Conservation (phyloP, 2,329 filamentous ascomycete genomes). For the Ophiobolus disseminans region DNA sequence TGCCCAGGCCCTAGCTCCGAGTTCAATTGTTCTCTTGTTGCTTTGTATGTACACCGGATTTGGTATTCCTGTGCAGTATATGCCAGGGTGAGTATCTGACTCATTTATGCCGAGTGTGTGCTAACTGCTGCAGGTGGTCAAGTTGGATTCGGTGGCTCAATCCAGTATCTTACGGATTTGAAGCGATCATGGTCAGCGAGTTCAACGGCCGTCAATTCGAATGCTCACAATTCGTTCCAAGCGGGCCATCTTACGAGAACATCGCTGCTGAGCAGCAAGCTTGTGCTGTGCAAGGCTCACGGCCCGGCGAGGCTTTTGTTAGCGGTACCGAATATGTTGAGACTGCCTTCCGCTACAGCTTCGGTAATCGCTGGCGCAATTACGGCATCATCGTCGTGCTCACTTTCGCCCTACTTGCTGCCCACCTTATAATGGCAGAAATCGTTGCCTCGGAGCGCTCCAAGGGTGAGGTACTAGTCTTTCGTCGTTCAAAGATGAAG, state of each 20-base stretch:
- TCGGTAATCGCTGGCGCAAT: conserved; percentile 60
- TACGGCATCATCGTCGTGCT: conserved; percentile 71
- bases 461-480: conserved; percentile 73
- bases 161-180: conserved; percentile 78
- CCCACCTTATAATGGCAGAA: conserved; percentile 69
- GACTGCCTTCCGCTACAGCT: conserved; percentile 40
- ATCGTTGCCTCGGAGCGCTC: conserved; percentile 67
- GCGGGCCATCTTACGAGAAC: conserved; percentile 43
- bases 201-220: conserved; percentile 29
- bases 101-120: background rate
- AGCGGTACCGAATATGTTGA: conserved; percentile 44
- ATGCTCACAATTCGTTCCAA: conserved; percentile 49
- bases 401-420: conserved; percentile 64
- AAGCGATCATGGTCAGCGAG: conserved; percentile 80
- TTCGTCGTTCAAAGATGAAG: conserved; percentile 52
- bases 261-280: conserved; percentile 38
- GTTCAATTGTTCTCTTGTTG: conserved; percentile 65
- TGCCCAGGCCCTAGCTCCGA: conserved; percentile 61
- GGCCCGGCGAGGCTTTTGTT: conserved; percentile 44
- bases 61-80: conserved; percentile 68
- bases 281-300: conserved; percentile 46
- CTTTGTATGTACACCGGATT: conserved; percentile 73
- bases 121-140: conserved; percentile 39
- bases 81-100: conserved; percentile 22
- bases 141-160: conserved; percentile 70